Evolutionary conservation across 78 protist genomes (phyloP).

Genomic region (Dictyostelium firmibasis): DNA sequence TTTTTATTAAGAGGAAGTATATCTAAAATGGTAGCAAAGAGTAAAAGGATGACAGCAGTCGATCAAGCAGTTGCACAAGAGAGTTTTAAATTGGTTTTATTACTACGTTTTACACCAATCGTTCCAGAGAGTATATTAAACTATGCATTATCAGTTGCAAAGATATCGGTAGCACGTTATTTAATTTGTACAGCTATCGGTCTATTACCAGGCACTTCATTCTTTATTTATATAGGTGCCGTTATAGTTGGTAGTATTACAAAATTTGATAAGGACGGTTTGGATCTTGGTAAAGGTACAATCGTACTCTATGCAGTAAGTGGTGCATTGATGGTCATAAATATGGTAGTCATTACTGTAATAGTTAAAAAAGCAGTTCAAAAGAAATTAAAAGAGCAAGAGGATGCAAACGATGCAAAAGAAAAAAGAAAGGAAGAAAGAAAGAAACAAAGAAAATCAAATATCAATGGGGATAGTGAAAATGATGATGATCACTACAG

Average conservation of each 20-base stretch:
- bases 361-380: slow-evolving; percentile 53
- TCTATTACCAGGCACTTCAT: slow-evolving; percentile 59
- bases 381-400: slow-evolving; percentile 17
- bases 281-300: background rate
- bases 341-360: slow-evolving; percentile 13
- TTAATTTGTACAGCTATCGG: slow-evolving; percentile 57
- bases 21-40: slow-evolving; percentile 6
- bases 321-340: slow-evolving; percentile 40
- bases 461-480: background rate
- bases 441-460: background rate
- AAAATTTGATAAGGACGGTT: background rate
- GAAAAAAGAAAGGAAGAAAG: background rate
- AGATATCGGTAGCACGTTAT: slow-evolving; percentile 40
- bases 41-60: slow-evolving; percentile 21
- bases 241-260: background rate
- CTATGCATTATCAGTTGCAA: slow-evolving; percentile 63
- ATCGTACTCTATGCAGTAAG: slow-evolving; percentile 20
- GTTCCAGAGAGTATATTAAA: slow-evolving; percentile 55
- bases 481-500: background rate
- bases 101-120: slow-evolving; percentile 43
- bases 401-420: background rate
- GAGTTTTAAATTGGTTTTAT: slow-evolving; percentile 52
- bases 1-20: slow-evolving; percentile 36
- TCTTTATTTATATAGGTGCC: slow-evolving; percentile 44
- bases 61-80: slow-evolving; percentile 68